Conservation (phyloP, 179 eudicot species). For the Beta corolliflora region DNA sequence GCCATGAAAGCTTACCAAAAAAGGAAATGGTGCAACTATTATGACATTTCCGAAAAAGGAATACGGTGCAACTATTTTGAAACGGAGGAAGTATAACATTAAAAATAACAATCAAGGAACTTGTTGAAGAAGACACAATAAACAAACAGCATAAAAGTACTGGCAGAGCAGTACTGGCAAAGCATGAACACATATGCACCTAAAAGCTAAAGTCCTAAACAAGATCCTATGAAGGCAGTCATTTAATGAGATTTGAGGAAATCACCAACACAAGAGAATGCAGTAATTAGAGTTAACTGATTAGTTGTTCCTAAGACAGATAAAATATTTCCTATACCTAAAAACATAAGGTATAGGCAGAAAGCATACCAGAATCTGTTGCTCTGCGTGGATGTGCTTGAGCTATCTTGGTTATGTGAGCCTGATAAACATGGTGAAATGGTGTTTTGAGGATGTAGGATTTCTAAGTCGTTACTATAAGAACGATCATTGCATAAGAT, state of each 20-base stretch:
- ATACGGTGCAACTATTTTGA: no score
- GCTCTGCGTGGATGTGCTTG: slow-evolving; percentile 80
- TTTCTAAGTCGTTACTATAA: background rate
- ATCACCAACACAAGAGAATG: background rate
- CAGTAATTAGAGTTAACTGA: background rate
- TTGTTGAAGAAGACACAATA: background rate
- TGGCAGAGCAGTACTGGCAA: background rate
- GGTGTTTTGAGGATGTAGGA: background rate
- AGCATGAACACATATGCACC: background rate
- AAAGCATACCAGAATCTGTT: slow-evolving; percentile 81
- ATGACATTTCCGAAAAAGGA: no score
- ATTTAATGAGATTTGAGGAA: background rate
- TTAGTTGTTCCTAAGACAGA: background rate
- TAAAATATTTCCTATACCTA: no score
- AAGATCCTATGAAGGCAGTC: background rate
- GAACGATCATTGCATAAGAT: slow-evolving; percentile 1
- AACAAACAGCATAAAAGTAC: slow-evolving; percentile 6
- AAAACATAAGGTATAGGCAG: background rate
- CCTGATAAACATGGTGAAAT: slow-evolving; percentile 38
- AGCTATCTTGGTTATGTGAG: slow-evolving; percentile 58
- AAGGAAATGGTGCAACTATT: no score
- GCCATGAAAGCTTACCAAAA: no score
- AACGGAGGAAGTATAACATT: no score
- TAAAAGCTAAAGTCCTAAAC: no score
- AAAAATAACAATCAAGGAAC: background rate